Evolutionary conservation across 768 basidiomycete genomes (phyloP), one percentile per base, ranked within the genome.

Genomic region (Suillus occidentalis): DNA sequence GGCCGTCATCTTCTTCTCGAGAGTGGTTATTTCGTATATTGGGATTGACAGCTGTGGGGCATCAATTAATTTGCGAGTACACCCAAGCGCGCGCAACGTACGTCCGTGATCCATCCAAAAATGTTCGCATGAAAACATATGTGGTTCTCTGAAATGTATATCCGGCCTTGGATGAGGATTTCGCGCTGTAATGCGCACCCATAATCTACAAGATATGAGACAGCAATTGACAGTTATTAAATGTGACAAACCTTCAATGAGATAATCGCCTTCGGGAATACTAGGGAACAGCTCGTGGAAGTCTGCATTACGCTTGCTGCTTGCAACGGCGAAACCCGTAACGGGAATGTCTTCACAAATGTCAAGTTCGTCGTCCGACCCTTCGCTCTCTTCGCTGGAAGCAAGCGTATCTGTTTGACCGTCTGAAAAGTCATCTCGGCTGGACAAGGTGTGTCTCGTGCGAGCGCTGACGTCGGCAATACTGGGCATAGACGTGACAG

Each of bases 71-170:
- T 63, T 28, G 56, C 10, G 61, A 53, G 61, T 58, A 6, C 36
- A 4, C 25, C 31, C 34, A 63, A 12, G 34, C 37, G 53, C 56
- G 59, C 37, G 14, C 42, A 0, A 82, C 95, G 76, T 76, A 97
- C 96, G 73, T 97, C 89, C 36, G 97, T 99, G 58, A 97, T 91
- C 97, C 97, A 99, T 50, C 97, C 97, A 77, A 99, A 97, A 52
- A 99, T 98, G 73, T 99, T 99, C 50, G 97, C 97, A 71, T 99
- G 94, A 82, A 99, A 99, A 80, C 95, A 99, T n/a, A 98, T 86
- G 73, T 98, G 96, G 78, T 99, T 98, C 78, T 99, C 97, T 8
- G 97, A 99, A 28, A 99, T 93, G 77, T 98, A 98, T 63, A 99
- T 75, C 13, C 97, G 84, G 6, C 97, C 97, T 82, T 99, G 97